These are phyloP conservation scores for Mortierella antarctica DNA, from an alignment of 192 early-diverging fungal species.

Conservation along the genomic window DNA sequence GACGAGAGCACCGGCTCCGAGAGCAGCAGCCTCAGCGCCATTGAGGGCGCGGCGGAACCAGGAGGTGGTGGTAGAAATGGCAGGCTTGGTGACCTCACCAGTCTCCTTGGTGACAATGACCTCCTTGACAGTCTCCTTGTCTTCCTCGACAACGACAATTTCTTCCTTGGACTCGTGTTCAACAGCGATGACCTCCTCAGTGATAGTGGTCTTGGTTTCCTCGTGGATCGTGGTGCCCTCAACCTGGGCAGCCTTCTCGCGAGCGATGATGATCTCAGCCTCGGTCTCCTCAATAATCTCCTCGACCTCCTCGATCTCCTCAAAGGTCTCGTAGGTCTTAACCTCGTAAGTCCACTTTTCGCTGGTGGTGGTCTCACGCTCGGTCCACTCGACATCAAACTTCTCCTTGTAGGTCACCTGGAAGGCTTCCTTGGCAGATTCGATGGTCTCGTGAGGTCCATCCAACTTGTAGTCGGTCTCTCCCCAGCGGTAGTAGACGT, in stretches of 20 bases:
- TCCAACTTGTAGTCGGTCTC: conserved; percentile 32
- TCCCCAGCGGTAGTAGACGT: conserved; percentile 27
- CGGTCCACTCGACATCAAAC: conserved; percentile 27
- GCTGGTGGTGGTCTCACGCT: conserved; percentile 3
- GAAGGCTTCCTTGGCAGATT: conserved; percentile 26
- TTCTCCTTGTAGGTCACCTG: conserved; percentile 21
- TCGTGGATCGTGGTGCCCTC: neutral
- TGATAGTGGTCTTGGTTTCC: conserved; percentile 1
- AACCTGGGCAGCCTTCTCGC: conserved; percentile 10
- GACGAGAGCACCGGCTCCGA: conserved; percentile 12
- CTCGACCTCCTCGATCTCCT: conserved; percentile 20
- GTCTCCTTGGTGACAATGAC: conserved; percentile 18
- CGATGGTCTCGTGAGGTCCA: conserved; percentile 29
- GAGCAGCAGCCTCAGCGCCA: conserved; percentile 7
- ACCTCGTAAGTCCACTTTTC: conserved; percentile 20
- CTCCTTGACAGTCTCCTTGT: conserved; percentile 19
- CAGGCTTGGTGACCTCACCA: conserved; percentile 18
- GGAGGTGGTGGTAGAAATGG: conserved; percentile 6
- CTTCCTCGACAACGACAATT: neutral
- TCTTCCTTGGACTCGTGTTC: conserved; percentile 1
- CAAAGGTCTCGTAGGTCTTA: conserved; percentile 29
- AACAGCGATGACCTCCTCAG: conserved; percentile 6
- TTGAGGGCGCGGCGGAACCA: conserved; percentile 15
- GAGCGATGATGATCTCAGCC: conserved; percentile 1
- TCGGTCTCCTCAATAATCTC: conserved; percentile 22